Evolutionary conservation across 1,284 basidiomycete species (phyloP), one percentile per base, ranked within the genome.

Genomic region (Ustilago hordei): DNA sequence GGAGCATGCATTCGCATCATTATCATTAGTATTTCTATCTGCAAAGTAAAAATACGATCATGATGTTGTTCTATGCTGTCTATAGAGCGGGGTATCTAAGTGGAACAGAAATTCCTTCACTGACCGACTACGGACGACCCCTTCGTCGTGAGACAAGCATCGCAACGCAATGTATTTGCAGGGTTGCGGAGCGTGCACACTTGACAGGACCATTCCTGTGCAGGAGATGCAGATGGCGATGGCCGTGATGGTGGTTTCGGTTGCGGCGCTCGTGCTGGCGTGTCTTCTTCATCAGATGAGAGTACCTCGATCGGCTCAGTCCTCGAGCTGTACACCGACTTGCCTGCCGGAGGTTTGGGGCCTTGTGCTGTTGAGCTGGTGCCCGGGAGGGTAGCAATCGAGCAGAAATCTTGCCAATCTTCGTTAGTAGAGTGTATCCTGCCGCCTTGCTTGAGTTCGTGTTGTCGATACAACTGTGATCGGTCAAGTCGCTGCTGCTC

Each of bases 371-470:
- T 53, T 1, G 69, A 60, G 57, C 54, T 50, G 55, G 48, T 4
- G 17, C 36, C 34, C 8, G 60, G 23, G n/a, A 64, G 8, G 28
- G 43, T 32, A 2, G 68, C 53, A 15, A 70, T 61, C 5, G 66
- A 60, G 57, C 68, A 74, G 23, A 77, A 75, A 11, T 70, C 75
- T 38, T 38, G 55, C 75, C 75, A 78, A 31, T 78, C 75, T 9
- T 78, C 68, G 39, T 52, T 43, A 28, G 71, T 78, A 4, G 68
- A 65, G 12, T 48, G 59, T 3, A 60, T 54, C 5, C 17, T 50
- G n/a, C 75, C 75, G 23, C 70, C 70, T 50, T 78, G 75, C 35
- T 60, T 61, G 39, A 58, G 50, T 54, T 70, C 64, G 55, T 78
- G 75, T 47, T 74, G 67, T 7, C 68, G 71, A 28, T 78, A 75